Base-by-base conservation (phyloP, 352 stramenopile genomes). In the Globisporangium barbulae region DNA sequence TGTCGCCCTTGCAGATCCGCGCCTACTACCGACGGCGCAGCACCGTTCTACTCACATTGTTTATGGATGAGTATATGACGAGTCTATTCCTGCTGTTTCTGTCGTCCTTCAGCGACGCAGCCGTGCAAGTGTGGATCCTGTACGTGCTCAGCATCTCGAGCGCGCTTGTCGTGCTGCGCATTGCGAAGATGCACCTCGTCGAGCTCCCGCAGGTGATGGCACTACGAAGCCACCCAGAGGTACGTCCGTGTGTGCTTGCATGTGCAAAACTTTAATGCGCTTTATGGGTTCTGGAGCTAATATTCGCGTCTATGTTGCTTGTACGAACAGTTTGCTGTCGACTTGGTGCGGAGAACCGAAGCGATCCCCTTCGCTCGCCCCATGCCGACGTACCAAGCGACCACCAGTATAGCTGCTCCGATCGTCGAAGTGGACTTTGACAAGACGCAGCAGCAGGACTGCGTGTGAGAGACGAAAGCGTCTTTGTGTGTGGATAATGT, bases 121-220 rank as follows among this genome's bases (percentile, higher is more conserved):
- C 75, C 44, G 53, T 77, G 28, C 76, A 73, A 53, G 73, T 78
- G 7, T 83, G 81, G 71, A 68, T 87, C 25, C 61, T 90, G 50
- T 91, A 88, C 35, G 57, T 88, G 44, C 61, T 90, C 1, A 78
- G 70, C 21, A 74, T 88, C 21, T 78, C 75, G 19, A 88, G 77
- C 42, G 82, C 76, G 0, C 72, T 89, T 57, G 79, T 93, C 7
- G 72, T 91, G 25, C 72, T 89, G 47, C 81, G 83, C 55, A 88
- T 89, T 39, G 63, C 71, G 31, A 93, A 91, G 66, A 68, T 93
- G 73, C 80, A 91, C 35, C 75, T 81, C 25, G 68, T 93, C 31
- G 80, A 91, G 64, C 64, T 93, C 7, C 84, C 84, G 0, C 82
- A 91, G 72, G 82, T 89, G 25, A 62, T 91, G 30, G 71, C 71